Conservation (phyloP, 2,329 filamentous ascomycete species). For the Polychaeton citri region DNA sequence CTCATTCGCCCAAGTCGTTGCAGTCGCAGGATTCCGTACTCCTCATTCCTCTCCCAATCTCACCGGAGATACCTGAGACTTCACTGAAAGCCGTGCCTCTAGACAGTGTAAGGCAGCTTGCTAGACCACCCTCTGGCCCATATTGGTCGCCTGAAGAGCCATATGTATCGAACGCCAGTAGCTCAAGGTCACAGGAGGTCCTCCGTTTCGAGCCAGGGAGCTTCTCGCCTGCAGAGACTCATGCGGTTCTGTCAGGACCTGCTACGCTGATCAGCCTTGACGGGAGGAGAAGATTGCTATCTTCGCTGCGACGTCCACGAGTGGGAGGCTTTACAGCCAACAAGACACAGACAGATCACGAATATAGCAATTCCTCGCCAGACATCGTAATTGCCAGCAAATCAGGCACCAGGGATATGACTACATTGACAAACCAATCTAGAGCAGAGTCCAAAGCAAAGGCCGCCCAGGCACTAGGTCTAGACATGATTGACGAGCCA, state of each 20-base stretch:
- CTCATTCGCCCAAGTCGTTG: neutral
- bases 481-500: constrained; percentile 5
- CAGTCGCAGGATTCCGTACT: neutral
- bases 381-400: neutral
- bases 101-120: neutral
- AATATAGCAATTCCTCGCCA: neutral
- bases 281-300: neutral
- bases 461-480: constrained; percentile 2
- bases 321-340: too few species aligned
- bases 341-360: neutral
- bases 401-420: neutral
- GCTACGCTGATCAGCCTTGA: neutral
- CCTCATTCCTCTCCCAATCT: neutral
- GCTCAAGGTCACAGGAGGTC: neutral
- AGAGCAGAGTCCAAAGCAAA: constrained; percentile 4
- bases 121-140: neutral
- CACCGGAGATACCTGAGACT: neutral
- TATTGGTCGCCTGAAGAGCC: neutral
- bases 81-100: neutral
- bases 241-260: neutral
- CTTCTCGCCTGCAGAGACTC: neutral
- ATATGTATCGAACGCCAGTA: neutral
- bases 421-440: neutral
- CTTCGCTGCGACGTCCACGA: neutral
- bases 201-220: neutral